Percentiles rank a stretch among this genome's conserved stretches.
Conservation (phyloP, 2,329 filamentous ascomycete species). For the Davidsoniella neocaledoniae region DNA sequence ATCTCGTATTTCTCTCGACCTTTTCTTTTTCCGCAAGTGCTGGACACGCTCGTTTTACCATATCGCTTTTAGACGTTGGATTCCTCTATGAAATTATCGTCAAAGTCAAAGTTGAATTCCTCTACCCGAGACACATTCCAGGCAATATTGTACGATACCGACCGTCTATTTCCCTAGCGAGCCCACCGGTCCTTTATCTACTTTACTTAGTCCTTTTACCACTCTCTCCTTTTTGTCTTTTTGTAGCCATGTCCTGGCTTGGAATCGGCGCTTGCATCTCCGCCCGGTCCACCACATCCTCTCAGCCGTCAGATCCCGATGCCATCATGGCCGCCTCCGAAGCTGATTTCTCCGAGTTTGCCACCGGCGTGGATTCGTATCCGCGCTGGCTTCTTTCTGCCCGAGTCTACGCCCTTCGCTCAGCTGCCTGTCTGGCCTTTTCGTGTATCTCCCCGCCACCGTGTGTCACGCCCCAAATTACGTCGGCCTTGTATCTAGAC, state of each 20-base stretch:
- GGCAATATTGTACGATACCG: too few relatives aligned
- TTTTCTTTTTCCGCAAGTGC: too few relatives aligned
- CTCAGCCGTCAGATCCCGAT: background rate
- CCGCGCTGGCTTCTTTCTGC: constrained; percentile 28
- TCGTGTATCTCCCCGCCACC: constrained; percentile 9
- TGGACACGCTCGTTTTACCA: too few relatives aligned
- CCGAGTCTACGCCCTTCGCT: constrained; percentile 27
- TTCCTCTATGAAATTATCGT: too few relatives aligned
- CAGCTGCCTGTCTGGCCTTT: constrained; percentile 27
- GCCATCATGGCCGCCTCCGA: constrained; percentile 9
- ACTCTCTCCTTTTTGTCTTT: too few relatives aligned
- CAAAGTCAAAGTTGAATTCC: too few relatives aligned
- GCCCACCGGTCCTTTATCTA: too few relatives aligned
- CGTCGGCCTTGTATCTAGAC: constrained; percentile 22
- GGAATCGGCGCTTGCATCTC: background rate
- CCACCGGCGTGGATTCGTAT: constrained; percentile 27
- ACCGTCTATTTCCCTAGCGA: too few relatives aligned
- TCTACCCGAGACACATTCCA: too few relatives aligned
- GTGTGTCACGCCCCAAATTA: constrained; percentile 1
- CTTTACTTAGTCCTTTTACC: too few relatives aligned
- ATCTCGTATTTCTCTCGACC: too few relatives aligned
- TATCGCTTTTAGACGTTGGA: too few relatives aligned
- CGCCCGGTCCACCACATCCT: background rate
- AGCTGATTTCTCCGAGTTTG: constrained; percentile 20
- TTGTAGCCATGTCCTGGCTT: background rate